Evolutionary conservation across 73 alveolate species (phyloP), one percentile per base, ranked within the genome.

Genomic region (Breviolum minutum): DNA sequence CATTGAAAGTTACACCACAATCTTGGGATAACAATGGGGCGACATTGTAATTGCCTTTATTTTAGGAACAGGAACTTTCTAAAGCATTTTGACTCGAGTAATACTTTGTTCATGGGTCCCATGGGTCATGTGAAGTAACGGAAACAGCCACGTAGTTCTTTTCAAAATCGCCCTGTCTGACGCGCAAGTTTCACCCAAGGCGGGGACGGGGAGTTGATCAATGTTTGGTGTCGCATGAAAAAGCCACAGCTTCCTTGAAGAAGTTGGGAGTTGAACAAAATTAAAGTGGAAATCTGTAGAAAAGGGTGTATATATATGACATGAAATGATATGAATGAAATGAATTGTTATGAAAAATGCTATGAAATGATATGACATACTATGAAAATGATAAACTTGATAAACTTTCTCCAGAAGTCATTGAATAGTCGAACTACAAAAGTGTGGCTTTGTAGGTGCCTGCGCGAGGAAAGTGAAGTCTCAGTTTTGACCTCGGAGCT

Each of bases 171-270:
- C n/a, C n/a, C n/a, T n/a, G n/a, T n/a, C n/a, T n/a, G n/a, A 19
- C 54, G 76, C 22, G 90, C 90, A 54, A 60, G 92, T 83, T 61
- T 83, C 92, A 83, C 92, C 92, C 26, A 83, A 83, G 92, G 92
- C 92, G 61, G 76, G 77, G 77, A 68, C 24, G 77, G 77, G 24
- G 24, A 14, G 17, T 68, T 14, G 77, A 14, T 2, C 17, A 68
- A 14, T 14, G 24, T 22, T 14, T 68, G 24, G 77, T 17, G 17
- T 11, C 24, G 11, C 24, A 17, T 66, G 17, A 66, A 13, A 66
- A 17, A 66, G 74, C 17, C 77, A 68, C 77, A 14, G 17, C 77
- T 6, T 68, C 17, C 77, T 17, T 68, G 77, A 17, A 17, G n/a
- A 68, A 68, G 3, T 22, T 68, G 77, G 17, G 74, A 11, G 17